Percentiles rank a stretch among this genome's conserved stretches.
Evolutionary conservation across 768 basidiomycete species (phyloP).

Genomic region (Russula brevipes): DNA sequence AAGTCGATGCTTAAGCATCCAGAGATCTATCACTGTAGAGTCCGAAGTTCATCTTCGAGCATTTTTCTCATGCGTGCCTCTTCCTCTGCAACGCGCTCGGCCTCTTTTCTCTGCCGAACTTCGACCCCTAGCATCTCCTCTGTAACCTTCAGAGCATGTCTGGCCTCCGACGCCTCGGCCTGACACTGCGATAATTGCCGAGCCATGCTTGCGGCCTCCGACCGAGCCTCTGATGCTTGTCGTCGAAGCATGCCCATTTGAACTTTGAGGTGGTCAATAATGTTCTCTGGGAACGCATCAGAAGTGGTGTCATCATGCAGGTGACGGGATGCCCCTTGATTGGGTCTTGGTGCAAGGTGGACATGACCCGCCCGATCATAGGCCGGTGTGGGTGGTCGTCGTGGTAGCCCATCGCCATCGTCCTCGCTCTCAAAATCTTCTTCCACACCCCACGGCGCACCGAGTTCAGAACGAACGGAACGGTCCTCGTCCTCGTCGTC

Average conservation of each 20-base stretch:
- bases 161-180: slow-evolving; percentile 51
- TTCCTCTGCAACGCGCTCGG: slow-evolving; percentile 49
- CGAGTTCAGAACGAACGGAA: slow-evolving; percentile 29
- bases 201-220: slow-evolving; percentile 57
- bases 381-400: slow-evolving; percentile 14
- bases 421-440: slow-evolving; percentile 64
- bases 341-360: slow-evolving; percentile 5
- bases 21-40: slow-evolving; percentile 26
- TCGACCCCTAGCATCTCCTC: slow-evolving; percentile 62
- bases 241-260: slow-evolving; percentile 60
- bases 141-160: slow-evolving; percentile 47
- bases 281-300: slow-evolving; percentile 31
- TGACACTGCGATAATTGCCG: slow-evolving; percentile 67
- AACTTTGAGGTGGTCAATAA: slow-evolving; percentile 58
- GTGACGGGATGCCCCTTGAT: slow-evolving; percentile 1
- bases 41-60: slow-evolving; percentile 48
- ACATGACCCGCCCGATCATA: slow-evolving; percentile 12
- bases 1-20: neutral
- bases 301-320: slow-evolving; percentile 1
- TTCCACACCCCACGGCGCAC: slow-evolving; percentile 28
- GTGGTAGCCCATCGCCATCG: slow-evolving; percentile 31
- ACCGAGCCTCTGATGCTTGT: slow-evolving; percentile 64
- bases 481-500: slow-evolving; percentile 38
- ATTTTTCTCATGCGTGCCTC: slow-evolving; percentile 42
- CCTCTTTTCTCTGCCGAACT: slow-evolving; percentile 49